Conservation (phyloP, 129 eudicot genomes). For the Arctium minus region DNA sequence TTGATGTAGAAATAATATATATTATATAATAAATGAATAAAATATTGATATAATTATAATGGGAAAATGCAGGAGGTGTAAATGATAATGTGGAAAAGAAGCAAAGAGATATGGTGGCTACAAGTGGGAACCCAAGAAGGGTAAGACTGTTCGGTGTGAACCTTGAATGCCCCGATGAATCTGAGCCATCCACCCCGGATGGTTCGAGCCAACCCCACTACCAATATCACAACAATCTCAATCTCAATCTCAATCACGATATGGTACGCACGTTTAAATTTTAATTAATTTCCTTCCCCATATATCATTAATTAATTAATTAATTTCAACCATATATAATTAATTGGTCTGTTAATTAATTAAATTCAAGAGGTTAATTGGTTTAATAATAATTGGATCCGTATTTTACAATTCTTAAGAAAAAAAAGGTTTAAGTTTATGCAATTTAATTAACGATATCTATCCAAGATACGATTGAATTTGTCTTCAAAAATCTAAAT, state of each 20-base stretch:
- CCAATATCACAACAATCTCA: constrained; percentile 27
- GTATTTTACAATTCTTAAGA: neutral
- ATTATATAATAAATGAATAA: neutral
- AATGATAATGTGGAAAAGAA: constrained; percentile 34
- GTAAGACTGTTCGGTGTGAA: constrained; percentile 73
- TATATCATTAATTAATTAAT: neutral
- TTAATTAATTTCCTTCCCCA: neutral
- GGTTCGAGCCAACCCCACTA: constrained; percentile 58
- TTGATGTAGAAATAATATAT: neutral
- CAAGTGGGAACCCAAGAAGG: constrained; percentile 48
- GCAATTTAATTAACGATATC: too few species aligned
- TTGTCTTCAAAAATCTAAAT: neutral
- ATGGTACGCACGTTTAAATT: constrained; percentile 37
- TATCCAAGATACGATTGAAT: neutral
- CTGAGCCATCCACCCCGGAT: constrained; percentile 44
- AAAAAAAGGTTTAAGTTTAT: neutral
- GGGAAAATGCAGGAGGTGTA: constrained; percentile 20
- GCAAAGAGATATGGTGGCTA: constrained; percentile 26
- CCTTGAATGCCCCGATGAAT: constrained; percentile 47
- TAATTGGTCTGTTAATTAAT: neutral
- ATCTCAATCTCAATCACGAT: constrained; percentile 29
- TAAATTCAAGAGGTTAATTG: too few species aligned
- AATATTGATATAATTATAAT: neutral
- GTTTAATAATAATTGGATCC: neutral
- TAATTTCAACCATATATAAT: neutral